Percentiles rank a stretch among this genome's conserved stretches.
Conservation (phyloP, 371 early-diverging fungal species). For the Umbelopsis sp. region DNA sequence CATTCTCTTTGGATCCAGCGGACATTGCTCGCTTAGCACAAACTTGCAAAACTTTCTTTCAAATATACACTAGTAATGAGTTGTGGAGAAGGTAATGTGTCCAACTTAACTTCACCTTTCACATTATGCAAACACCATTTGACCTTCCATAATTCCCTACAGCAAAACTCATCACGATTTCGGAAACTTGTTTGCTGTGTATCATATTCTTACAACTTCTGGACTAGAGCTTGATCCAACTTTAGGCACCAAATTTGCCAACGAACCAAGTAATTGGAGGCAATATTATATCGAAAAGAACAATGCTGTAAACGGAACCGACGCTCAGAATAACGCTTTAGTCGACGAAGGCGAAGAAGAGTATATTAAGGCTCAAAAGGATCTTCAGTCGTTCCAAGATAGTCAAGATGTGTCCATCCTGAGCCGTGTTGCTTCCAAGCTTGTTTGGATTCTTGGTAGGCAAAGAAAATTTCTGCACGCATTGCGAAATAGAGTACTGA, state of each 20-base stretch:
- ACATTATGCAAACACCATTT: neutral
- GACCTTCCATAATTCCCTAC: neutral
- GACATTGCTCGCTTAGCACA: conserved; percentile 30
- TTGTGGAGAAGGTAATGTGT: conserved; percentile 36
- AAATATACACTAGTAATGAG: conserved; percentile 24
- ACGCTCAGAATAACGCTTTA: conserved; percentile 38
- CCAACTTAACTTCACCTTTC: neutral
- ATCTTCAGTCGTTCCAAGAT: conserved; percentile 49
- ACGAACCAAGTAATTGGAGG: conserved; percentile 52
- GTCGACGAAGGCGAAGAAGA: conserved; percentile 47
- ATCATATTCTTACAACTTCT: conserved; percentile 42
- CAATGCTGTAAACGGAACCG: conserved; percentile 29
- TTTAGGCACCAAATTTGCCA: conserved; percentile 39
- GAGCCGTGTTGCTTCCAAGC: conserved; percentile 52
- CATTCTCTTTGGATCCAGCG: conserved; percentile 32
- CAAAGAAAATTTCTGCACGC: neutral
- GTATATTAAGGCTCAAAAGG: conserved; percentile 45
- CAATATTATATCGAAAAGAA: conserved; percentile 44
- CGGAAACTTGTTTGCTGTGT: conserved; percentile 58
- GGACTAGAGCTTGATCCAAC: conserved; percentile 52
- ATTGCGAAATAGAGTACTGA: neutral
- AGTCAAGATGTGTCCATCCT: conserved; percentile 46
- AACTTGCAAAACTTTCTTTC: conserved; percentile 30
- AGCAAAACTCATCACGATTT: conserved; percentile 59
- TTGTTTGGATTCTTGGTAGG: conserved; percentile 58